Evolutionary conservation across 192 early-diverging fungal species (phyloP), one percentile per base, ranked within the genome.

Genomic region (Coemansia sp.): DNA sequence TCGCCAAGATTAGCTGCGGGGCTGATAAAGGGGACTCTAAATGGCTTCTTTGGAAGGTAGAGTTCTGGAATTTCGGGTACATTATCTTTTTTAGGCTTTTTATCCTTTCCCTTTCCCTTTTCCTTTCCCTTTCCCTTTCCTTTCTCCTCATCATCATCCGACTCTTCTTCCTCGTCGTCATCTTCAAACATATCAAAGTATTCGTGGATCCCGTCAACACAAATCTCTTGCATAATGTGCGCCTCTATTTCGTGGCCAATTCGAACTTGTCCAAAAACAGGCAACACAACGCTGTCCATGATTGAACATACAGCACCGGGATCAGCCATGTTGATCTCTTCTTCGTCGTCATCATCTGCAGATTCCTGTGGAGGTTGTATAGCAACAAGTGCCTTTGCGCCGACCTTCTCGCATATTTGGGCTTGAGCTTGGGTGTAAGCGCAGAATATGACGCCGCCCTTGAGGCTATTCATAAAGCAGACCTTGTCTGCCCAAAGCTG

Each of bases 371-470:
- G 39, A 42, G 94, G 92, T 67, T 96, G 93, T 64, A 96, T 84
- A 18, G 95, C 94, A 92, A 96, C 95, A 68, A 98, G 93, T 58
- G 95, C 95, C 61, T 86, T 87, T 35, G 94, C 95, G 76, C 95
- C 95, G 60, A 92, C 93, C 62, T 91, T 89, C 74, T 98, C 94
- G 37, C 93, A 93, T 64, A 98, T 95, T 23, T 89, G 75, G 16
- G 95, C 95, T 84, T 98, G 94, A 67, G 94, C 91, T 48, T 86
- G 88, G 75, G 94, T 91, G 66, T 93, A 85, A 31, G 96, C 95
- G 79, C 95, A 94, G 92, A 98, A 95, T 74, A 98, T 98, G 28
- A 98, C 94, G 66, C 94, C 95, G 52, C 94, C 94, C 87, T 92
- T 95, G 61, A 97, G 83, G 87, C 90, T 40, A 10, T 55, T 55